Base-by-base conservation (phyloP, 2,329 filamentous ascomycete genomes). In the Scedosporium apiospermum region DNA sequence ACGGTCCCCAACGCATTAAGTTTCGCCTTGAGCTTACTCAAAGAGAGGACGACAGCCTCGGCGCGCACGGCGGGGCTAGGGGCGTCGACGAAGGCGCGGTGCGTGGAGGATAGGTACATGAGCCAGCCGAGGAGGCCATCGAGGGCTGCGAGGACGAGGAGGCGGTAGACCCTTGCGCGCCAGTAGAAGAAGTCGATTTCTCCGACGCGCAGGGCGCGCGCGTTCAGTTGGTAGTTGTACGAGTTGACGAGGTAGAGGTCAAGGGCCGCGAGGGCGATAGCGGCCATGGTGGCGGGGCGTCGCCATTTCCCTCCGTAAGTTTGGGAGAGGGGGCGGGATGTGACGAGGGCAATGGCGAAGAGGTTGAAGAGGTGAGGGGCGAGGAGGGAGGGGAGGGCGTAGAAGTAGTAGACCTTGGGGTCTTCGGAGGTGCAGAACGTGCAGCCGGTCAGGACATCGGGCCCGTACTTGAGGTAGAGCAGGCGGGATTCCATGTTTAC, bases 381-480 rank as follows among this genome's bases (percentile, higher is more conserved):
- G 1, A 93, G 69, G 6, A 96, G 77, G 27, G 84, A 80, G 0
- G 93, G 90, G 0, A 96, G 75, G 14, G 89, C 88, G 75, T 96
- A 98, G 72, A 90, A 83, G 58, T 96, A 81, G 77, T 92, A 97
- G 51, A 83, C 85, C 44, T 77, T 78, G 4, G 85, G 81, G 58
- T 89, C 85, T 64, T 90, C 87, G n/a, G 84, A 76, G 60, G 77
- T 80, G 81, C 93, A 97, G 77, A 96, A 96, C n/a, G 85, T 82
- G 73, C 93, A 98, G 64, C 85, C 80, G 23, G 87, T 79, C 44
- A 98, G 73, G 7, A 88, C 85, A 41, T 84, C 80, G 0, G 92
- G 90, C 2, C 95, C 95, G 74, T 86, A 96, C 64, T 89, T 86
- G 61, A 96, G 81, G 76, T 97, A 98, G 6, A 96, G 79, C 64